Base-by-base conservation (phyloP, 352 stramenopile species). In the Globisporangium solare region DNA sequence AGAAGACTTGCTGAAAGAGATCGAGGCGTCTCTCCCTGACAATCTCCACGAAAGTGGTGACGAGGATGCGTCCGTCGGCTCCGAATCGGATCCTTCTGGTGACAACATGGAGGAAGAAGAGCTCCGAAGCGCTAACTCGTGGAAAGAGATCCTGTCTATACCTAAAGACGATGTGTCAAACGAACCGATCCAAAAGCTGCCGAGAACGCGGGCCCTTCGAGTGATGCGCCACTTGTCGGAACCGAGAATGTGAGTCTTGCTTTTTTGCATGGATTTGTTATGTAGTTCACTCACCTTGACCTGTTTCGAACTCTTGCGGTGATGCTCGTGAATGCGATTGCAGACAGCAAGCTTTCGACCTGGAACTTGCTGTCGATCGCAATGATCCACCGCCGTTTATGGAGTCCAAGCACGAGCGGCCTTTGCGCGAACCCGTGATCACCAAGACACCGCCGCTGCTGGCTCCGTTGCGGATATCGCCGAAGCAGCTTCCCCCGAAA, bases 91-190 rank as follows among this genome's bases (percentile, higher is more conserved):
- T 52, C 79, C 77, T 17, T 92, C 79, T 1, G 76, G 71, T 1
- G 77, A 90, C 57, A 80, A 87, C 61, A 85, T 80, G 61, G 82
- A 88, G 43, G 63, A 78, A 43, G 66, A 76, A n/a, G 71, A 78
- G 39, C 65, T 83, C 7, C 58, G 68, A 14, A 67, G 65, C 32
- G 50, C 51, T 18, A 6, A 47, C 3, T 47, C 51, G 3, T 63
- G 56, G 56, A 47, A 24, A n/a, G 51, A 15, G 21, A 53, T 63
- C 18, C 22, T 52, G 43, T 17, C 43, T 5, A 48, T 27, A 6
- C n/a, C 24, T 1, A 39, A 12, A 13, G 32, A 56, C 3, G 11
- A 27, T 7, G 40, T 13, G 31, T 15, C 8, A 10, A 15, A 10
- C 2, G 40, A 61, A 39, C 27, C 15, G 35, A 31, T 20, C 11